A percentile compares a stretch with the other conserved stretches of the same genome.
Conservation (phyloP, 2,329 filamentous ascomycete genomes). For the Xylariaceae sp. region DNA sequence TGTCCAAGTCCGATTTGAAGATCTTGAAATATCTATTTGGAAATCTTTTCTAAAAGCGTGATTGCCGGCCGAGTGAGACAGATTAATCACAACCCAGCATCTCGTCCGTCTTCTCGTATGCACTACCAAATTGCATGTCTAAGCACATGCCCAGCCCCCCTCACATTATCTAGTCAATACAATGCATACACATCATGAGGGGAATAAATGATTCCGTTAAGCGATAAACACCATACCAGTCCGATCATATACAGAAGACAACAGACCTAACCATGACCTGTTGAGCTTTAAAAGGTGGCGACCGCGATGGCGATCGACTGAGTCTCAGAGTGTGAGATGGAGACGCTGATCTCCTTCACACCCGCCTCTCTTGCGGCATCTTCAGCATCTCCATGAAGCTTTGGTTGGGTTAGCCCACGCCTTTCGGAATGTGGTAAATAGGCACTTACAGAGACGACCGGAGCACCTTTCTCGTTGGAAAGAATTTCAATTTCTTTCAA, state of each 20-base stretch:
- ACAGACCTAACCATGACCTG: not conserved
- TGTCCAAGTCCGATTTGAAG: not conserved
- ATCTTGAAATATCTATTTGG: not conserved
- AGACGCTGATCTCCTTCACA: conserved; percentile 86
- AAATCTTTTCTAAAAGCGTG: not conserved
- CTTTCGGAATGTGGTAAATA: not conserved
- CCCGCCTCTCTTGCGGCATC: conserved; percentile 82
- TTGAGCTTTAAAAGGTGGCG: conserved; percentile 65
- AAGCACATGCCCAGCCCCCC: not conserved
- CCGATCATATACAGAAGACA: conserved; percentile 10
- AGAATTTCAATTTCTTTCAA: conserved; percentile 94
- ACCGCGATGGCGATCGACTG: conserved; percentile 96
- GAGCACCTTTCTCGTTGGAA: conserved; percentile 79
- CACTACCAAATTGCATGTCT: not conserved
- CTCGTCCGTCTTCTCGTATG: not conserved
- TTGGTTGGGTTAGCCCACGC: conserved; percentile 42
- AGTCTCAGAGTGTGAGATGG: conserved; percentile 92
- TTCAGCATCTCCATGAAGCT: conserved; percentile 87
- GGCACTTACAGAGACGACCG: conserved; percentile 76
- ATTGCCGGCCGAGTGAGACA: not conserved
- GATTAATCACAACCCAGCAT: not conserved
- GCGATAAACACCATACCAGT: conserved; percentile 10
- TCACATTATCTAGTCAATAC: conserved; percentile 4
- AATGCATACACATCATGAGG: conserved; percentile 20
- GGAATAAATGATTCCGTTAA: conserved; percentile 7